Evolutionary conservation across 106 monocot species (phyloP), one percentile per base, ranked within the genome.

Genomic region (Dendrobium nobile): DNA sequence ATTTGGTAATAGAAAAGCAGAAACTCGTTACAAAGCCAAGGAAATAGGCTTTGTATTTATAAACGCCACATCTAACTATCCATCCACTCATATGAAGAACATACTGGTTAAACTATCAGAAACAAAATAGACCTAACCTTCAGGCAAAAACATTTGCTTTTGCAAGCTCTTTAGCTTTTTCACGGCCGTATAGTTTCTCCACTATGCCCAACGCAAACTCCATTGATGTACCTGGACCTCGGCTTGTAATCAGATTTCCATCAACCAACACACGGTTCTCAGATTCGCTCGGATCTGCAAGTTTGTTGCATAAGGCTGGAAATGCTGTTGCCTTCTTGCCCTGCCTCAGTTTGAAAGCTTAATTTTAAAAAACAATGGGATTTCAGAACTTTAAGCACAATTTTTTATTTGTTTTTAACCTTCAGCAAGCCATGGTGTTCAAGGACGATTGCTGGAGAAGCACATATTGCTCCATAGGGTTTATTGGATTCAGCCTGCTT

Each of bases 171-270:
- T 92, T 75, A 13, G 94, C 89, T 72, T 81, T 92, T 40, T 84
- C 77, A 20, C 82, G 92, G 22, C 94, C 92, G 15, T 85, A 95
- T 9, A 98, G 73, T 84, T 97, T 94, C 87, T 92, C 88, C 0
- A 92, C 85, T 48, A 90, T 88, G 44, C 82, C 85, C 17, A 92
- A 78, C 0, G 88, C 83, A 67, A 90, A 95, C 44, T 92, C 95
- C 84, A 92, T 89, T 7, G 88, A 82, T 13, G 95, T 90, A 43
- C 95, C 95, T 17, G 95, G 92, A 43, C 90, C 95, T 80, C 90
- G 84, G 83, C 94, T 94, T 13, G 97, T 98, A 80, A 98, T 91
- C 80, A 98, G 43, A 84, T 98, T 98, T 44, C 94, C 94, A 80
- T 98, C 97, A 47, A 91, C 85, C 18, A 97, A 85, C 37, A 97